phyloP scores from a whole-genome alignment of 2,329 filamentous ascomycete species.

The Alternaria conjuncta region DNA sequence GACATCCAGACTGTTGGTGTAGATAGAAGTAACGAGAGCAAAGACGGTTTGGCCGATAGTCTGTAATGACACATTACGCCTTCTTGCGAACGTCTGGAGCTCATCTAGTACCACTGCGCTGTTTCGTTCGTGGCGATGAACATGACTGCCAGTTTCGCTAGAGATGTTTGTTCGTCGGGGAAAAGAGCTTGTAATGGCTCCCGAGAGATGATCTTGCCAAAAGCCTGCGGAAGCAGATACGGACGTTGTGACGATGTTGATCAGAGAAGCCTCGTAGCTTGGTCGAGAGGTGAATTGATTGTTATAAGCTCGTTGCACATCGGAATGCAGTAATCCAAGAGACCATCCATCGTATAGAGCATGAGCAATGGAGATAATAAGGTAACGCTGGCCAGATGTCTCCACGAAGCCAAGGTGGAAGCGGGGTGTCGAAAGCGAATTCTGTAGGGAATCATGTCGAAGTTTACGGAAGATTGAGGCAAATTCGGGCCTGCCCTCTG shows the following conservation, averaged over 20 bases:
- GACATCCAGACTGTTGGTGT: slow-evolving; percentile 71
- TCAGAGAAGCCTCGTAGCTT: slow-evolving; percentile 62
- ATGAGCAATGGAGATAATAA: slow-evolving; percentile 79
- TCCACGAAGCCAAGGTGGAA: slow-evolving; percentile 50
- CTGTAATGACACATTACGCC: slow-evolving; percentile 73
- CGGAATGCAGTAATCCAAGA: slow-evolving; percentile 72
- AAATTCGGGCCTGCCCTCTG: slow-evolving; percentile 35
- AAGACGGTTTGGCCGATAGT: slow-evolving; percentile 78
- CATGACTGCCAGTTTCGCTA: slow-evolving; percentile 12
- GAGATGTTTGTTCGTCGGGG: slow-evolving; percentile 25
- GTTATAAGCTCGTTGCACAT: slow-evolving; percentile 71
- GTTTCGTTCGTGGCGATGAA: slow-evolving; percentile 55
- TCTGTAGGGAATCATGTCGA: slow-evolving; percentile 41
- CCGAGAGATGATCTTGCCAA: slow-evolving; percentile 73
- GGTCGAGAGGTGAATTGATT: slow-evolving; percentile 53
- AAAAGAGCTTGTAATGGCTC: slow-evolving; percentile 53
- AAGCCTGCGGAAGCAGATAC: slow-evolving; percentile 63
- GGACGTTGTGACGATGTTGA: slow-evolving; percentile 58
- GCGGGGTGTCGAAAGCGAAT: slow-evolving; percentile 20
- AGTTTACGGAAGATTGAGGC: slow-evolving; percentile 39
- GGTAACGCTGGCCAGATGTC: slow-evolving; percentile 45
- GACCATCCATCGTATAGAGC: slow-evolving; percentile 92
- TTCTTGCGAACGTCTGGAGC: slow-evolving; percentile 68
- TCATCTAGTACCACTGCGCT: slow-evolving; percentile 53
- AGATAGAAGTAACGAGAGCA: slow-evolving; percentile 71